Percentiles rank a stretch among this genome's conserved stretches.
Evolutionary conservation across 805 yeast genomes (phyloP).

Genomic region (Suhomyces kilbournensis): DNA sequence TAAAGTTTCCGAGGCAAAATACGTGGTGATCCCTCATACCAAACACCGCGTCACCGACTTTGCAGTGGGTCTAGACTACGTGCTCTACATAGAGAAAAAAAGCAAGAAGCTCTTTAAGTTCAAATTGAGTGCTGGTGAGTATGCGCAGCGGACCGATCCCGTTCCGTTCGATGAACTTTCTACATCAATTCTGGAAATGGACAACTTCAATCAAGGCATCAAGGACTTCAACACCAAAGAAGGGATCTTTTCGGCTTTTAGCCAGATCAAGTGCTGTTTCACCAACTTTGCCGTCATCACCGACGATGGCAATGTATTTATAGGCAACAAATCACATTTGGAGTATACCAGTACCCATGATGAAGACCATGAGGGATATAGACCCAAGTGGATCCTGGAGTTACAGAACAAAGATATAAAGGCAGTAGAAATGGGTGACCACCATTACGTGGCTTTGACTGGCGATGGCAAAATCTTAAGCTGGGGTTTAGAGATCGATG

Average conservation of each 20-base stretch:
- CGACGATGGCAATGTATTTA: slow-evolving; percentile 44
- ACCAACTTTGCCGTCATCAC: slow-evolving; percentile 55
- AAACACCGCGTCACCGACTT: slow-evolving; percentile 48
- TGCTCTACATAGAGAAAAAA: slow-evolving; percentile 45
- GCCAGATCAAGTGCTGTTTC: slow-evolving; percentile 55
- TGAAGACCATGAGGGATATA: slow-evolving; percentile 8
- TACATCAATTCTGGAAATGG: slow-evolving; percentile 13
- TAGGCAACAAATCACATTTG: slow-evolving; percentile 29
- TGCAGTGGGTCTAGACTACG: slow-evolving; percentile 48
- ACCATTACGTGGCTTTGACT: slow-evolving; percentile 64
- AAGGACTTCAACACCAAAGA: slow-evolving; percentile 13
- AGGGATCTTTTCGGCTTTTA: slow-evolving; percentile 32
- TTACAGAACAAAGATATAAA: slow-evolving; percentile 49
- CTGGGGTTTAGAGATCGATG: slow-evolving; percentile 66
- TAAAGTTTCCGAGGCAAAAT: slow-evolving; percentile 31
- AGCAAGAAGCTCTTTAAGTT: slow-evolving; percentile 41
- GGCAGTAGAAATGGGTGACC: slow-evolving; percentile 66
- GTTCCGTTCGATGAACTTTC: slow-evolving; percentile 7
- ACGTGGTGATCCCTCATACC: slow-evolving; percentile 41
- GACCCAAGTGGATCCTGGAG: slow-evolving; percentile 36
- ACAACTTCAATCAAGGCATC: slow-evolving; percentile 32
- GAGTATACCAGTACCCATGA: slow-evolving; percentile 7
- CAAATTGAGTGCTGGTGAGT: slow-evolving; percentile 22
- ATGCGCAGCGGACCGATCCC: slow-evolving; percentile 6
- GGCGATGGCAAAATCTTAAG: slow-evolving; percentile 53